Evolutionary conservation across 805 yeast species (phyloP), one percentile per base, ranked within the genome.

Genomic region (Saturnispora besseyi): DNA sequence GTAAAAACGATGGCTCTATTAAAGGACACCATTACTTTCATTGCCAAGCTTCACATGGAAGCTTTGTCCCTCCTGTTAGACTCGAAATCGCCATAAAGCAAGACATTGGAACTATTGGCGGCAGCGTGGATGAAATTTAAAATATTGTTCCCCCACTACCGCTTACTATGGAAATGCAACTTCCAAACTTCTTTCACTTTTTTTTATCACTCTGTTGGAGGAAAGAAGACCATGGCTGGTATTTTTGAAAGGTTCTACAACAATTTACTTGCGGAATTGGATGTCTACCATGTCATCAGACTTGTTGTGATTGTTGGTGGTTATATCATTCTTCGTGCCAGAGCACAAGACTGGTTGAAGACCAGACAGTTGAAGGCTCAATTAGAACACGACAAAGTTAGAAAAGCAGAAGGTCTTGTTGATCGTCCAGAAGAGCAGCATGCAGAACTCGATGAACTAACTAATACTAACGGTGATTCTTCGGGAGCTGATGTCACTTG

Each of bases 1-100:
- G 98, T 5, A 87, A 84, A 63, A 87, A 90, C 59, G 79, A 87
- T 60, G 98, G 98, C 0, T 66, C 78, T 21, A 68, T 88, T 37
- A 77, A 79, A 33, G 89, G 87, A 0, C 62, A 57, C 1, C 59
- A 72, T 33, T 75, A 85, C 55, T 90, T 91, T 61, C 59, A 68
- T 4, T 78, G 88, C 31, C 59, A 60, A 5, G 59, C 59, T 0
- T 74, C 75, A 21, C 81, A 86, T 59, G 97, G 97, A 5, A 80
- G 88, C 5, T 87, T 91, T 63, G 78, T 89, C 12, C 77, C 77
- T 52, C 95, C 96, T 0, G 65, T 63, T 10, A 74, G 71, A 47
- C 81, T 90, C 3, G 82, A 81, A 52, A 77, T 81, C 5, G 90
- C 29, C 29, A 26, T 85, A 38, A 30, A 34, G 44, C 8, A 29